These are phyloP conservation scores for Bipolaris zeicola DNA, from an alignment of 2,329 filamentous ascomycete genomes.

Conservation along the genomic window DNA sequence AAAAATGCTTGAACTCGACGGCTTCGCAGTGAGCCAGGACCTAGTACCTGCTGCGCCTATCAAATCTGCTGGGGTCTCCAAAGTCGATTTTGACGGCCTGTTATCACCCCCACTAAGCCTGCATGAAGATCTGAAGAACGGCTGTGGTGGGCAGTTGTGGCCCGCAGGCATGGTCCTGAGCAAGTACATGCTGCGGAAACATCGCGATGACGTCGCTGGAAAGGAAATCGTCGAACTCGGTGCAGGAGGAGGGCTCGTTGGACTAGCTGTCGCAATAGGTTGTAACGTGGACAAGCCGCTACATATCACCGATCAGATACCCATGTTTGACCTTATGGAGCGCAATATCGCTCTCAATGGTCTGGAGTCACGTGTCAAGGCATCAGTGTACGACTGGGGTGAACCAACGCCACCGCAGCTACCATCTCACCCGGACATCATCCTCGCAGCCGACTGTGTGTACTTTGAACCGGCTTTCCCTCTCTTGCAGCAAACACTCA, in stretches of 20 bases:
- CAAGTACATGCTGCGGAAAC: slow-evolving; percentile 81
- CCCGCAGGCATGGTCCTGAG: slow-evolving; percentile 88
- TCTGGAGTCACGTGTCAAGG: slow-evolving; percentile 66
- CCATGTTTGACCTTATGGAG: slow-evolving; percentile 85
- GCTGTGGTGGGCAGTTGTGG: slow-evolving; percentile 94
- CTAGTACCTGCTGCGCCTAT: slow-evolving; percentile 60
- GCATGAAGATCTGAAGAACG: slow-evolving; percentile 82
- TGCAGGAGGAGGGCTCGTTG: slow-evolving; percentile 88
- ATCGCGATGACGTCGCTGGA: slow-evolving; percentile 64
- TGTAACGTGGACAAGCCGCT: slow-evolving; percentile 64
- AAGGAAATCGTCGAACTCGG: slow-evolving; percentile 89
- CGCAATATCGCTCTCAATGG: slow-evolving; percentile 84
- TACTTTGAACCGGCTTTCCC: slow-evolving; percentile 98
- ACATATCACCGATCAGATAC: slow-evolving; percentile 82
- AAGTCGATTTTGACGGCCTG: slow-evolving; percentile 72
- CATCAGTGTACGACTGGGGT: slow-evolving; percentile 81
- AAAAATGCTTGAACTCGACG: slow-evolving; percentile 25
- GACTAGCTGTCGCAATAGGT: slow-evolving; percentile 63
- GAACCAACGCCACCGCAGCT: slow-evolving; percentile 47
- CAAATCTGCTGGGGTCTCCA: slow-evolving; percentile 59
- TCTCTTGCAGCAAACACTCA: slow-evolving; percentile 77
- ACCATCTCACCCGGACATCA: slow-evolving; percentile 70
- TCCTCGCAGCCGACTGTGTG: slow-evolving; percentile 72
- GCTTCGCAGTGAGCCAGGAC: slow-evolving; percentile 58
- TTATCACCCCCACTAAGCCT: slow-evolving; percentile 72